Evolutionary conservation across 805 yeast species (phyloP).

Genomic region (Danielia reshetovae): DNA sequence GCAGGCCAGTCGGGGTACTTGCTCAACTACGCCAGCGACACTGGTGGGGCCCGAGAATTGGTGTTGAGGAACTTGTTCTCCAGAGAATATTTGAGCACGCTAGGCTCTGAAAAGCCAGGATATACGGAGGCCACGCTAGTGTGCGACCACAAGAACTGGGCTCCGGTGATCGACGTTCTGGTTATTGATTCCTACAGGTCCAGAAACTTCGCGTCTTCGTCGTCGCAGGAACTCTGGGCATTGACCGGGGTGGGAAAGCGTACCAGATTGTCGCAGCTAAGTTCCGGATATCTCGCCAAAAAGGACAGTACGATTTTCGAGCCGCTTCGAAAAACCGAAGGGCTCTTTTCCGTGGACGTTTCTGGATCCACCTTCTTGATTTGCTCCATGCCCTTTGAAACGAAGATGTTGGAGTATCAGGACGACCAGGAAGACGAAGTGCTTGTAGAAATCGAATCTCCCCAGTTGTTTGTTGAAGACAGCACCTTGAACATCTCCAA

Average conservation of each 20-base stretch:
- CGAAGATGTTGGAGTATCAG: conserved; percentile 33
- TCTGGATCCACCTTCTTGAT: conserved; percentile 22
- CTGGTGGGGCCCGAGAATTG: conserved; percentile 36
- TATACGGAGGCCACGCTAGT: conserved; percentile 23
- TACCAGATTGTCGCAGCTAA: conserved; percentile 29
- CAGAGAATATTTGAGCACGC: conserved; percentile 5
- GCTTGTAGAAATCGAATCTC: conserved; percentile 24
- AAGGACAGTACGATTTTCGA: conserved; percentile 25
- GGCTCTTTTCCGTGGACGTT: conserved; percentile 15
- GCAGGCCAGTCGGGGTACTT: conserved; percentile 13
- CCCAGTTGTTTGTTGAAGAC: conserved; percentile 11
- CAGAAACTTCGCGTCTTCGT: conserved; percentile 14
- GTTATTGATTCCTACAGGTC: conserved; percentile 25
- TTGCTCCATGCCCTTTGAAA: conserved; percentile 37
- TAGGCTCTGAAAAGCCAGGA: conserved; percentile 8
- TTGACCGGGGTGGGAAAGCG: conserved; percentile 34
- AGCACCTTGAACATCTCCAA: conserved; percentile 15
- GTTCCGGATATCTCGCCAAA: conserved; percentile 28
- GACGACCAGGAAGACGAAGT: conserved; percentile 20
- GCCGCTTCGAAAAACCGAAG: conserved; percentile 27
- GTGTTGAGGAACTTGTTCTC: conserved; percentile 20
- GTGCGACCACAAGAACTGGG: conserved; percentile 42
- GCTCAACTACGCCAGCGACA: conserved; percentile 38
- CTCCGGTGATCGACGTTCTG: conserved; percentile 42
- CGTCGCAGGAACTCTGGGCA: conserved; percentile 42